Evolutionary conservation across 129 eudicot species (phyloP).

Genomic region (Cynara cardunculus): DNA sequence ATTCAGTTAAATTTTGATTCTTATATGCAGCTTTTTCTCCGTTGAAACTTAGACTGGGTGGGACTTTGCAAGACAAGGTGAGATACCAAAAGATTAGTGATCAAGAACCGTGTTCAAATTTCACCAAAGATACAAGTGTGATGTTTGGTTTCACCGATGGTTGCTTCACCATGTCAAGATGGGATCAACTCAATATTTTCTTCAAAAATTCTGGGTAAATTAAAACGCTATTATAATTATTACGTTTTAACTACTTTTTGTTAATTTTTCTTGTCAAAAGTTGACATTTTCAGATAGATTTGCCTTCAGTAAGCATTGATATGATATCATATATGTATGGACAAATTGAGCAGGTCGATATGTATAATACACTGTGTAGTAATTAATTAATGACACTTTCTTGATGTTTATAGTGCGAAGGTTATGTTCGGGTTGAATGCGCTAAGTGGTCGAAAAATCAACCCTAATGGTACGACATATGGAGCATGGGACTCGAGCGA

Average conservation of each 20-base stretch:
- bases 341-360: neutral
- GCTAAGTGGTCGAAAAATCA: constrained; percentile 38
- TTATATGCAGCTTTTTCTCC: constrained; percentile 46
- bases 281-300: neutral
- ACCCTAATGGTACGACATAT: constrained; percentile 6
- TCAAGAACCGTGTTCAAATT: constrained; percentile 34
- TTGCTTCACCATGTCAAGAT: constrained; percentile 63
- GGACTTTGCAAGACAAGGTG: constrained; percentile 62
- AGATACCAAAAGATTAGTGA: constrained; percentile 36
- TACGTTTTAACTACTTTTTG: neutral
- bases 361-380: neutral
- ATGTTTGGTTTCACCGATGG: constrained; percentile 60
- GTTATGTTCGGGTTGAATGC: constrained; percentile 69
- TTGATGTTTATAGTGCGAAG: constrained; percentile 29
- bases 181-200: constrained; percentile 56
- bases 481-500: constrained; percentile 56
- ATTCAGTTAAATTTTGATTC: too few species aligned
- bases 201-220: constrained; percentile 56
- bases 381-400: neutral
- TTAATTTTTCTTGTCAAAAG: neutral
- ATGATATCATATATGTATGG: neutral
- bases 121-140: constrained; percentile 28
- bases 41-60: constrained; percentile 61
- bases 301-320: neutral
- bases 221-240: neutral